phyloP scores from a whole-genome alignment of 345 rosid genomes.

The Streptanthus diversifolius region DNA sequence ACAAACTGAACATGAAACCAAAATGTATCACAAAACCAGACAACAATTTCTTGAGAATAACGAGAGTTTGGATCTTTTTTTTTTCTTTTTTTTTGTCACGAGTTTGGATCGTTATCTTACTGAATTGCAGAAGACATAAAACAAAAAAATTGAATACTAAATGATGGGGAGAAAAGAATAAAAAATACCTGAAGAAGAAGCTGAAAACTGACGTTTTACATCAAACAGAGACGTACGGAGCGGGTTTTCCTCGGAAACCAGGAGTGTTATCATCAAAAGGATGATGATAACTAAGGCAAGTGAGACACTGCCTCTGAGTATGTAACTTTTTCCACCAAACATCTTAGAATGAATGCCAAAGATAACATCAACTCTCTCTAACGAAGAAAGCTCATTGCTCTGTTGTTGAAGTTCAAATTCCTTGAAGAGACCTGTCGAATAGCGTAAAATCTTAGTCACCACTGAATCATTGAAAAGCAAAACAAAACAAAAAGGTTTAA shows the following conservation, averaged over 20 bases:
- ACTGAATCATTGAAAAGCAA: too few relatives aligned
- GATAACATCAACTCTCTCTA: too few relatives aligned
- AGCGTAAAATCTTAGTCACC: too few relatives aligned
- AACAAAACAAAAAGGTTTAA: too few relatives aligned
- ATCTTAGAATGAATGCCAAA: conserved; percentile 3
- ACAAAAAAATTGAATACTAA: neutral
- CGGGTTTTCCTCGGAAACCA: conserved; percentile 24
- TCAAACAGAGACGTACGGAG: conserved; percentile 14
- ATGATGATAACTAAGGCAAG: conserved; percentile 30
- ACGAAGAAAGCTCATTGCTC: too few relatives aligned
- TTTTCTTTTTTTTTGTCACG: too few relatives aligned
- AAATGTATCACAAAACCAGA: neutral
- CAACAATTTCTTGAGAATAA: neutral
- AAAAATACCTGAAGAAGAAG: conserved; percentile 32
- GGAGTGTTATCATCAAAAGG: conserved; percentile 3
- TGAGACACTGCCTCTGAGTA: conserved; percentile 35
- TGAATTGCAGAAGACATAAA: neutral
- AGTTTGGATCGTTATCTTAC: neutral
- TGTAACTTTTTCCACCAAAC: conserved; percentile 12
- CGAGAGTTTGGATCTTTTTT: neutral
- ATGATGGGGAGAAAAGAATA: neutral
- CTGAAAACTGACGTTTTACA: conserved; percentile 27
- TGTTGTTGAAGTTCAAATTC: too few relatives aligned
- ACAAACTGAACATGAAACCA: conserved; percentile 44
- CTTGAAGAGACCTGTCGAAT: too few relatives aligned